Conservation (phyloP, 495 filamentous ascomycete genomes). For the Penicillium lagena region DNA sequence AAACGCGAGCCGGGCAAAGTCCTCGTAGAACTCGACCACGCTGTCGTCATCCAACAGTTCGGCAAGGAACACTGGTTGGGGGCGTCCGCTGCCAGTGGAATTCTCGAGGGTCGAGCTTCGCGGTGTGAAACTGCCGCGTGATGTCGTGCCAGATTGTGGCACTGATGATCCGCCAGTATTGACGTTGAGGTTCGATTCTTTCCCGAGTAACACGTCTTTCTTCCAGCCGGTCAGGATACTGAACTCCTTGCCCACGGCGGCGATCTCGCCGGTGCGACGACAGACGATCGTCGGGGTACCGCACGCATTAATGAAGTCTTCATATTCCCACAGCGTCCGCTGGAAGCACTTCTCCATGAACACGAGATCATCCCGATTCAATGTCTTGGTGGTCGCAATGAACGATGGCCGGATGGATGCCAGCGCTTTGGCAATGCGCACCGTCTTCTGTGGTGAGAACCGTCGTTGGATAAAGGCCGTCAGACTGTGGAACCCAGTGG, state of each 20-base stretch:
- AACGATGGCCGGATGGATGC: slow-evolving; percentile 88
- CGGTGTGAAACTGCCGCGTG: slow-evolving; percentile 46
- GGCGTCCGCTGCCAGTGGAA: slow-evolving; percentile 22
- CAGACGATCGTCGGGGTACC: slow-evolving; percentile 90
- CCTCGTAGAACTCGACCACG: slow-evolving; percentile 91
- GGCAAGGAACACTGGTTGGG: slow-evolving; percentile 78
- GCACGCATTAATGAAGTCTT: slow-evolving; percentile 80
- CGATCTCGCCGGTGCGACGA: slow-evolving; percentile 86
- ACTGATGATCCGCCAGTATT: slow-evolving; percentile 52
- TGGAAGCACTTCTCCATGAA: slow-evolving; percentile 98
- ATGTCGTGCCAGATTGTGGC: slow-evolving; percentile 24
- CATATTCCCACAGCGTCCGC: slow-evolving; percentile 83
- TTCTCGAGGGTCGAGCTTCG: slow-evolving; percentile 25
- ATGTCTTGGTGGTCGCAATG: slow-evolving; percentile 75
- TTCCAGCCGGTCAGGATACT: slow-evolving; percentile 90
- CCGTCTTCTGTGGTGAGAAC: slow-evolving; percentile 59
- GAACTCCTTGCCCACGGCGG: slow-evolving; percentile 90
- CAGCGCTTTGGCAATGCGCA: slow-evolving; percentile 79
- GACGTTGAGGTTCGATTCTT: slow-evolving; percentile 81
- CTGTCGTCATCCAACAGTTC: slow-evolving; percentile 92
- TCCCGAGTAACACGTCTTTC: slow-evolving; percentile 82
- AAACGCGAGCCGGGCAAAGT: slow-evolving; percentile 87
- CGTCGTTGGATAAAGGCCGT: slow-evolving; percentile 74
- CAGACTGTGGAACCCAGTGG: slow-evolving; percentile 80
- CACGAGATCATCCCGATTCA: slow-evolving; percentile 80